Evolutionary conservation across 164 flowering plant species (phyloP).

Genomic region (Paratinospora sagittata): DNA sequence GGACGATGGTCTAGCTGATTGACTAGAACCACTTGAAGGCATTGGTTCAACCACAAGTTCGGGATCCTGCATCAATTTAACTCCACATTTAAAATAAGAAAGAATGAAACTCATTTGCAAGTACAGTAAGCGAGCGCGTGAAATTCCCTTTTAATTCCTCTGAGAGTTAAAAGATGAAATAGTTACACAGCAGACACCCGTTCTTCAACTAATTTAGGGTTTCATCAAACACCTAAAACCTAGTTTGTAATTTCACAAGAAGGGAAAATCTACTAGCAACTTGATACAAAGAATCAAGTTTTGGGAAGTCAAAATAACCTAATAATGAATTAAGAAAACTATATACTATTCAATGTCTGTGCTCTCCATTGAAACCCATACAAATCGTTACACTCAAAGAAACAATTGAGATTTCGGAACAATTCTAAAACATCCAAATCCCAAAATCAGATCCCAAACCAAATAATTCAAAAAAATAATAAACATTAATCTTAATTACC

Average conservation of each 20-base stretch:
- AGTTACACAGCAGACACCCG: neutral
- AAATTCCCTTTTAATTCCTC: too few species aligned
- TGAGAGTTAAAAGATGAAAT: neutral
- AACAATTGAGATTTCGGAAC: neutral
- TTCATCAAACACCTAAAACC: neutral
- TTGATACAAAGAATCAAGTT: neutral
- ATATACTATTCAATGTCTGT: neutral
- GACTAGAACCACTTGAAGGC: slow-evolving; percentile 53
- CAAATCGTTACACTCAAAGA: neutral
- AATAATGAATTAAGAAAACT: neutral
- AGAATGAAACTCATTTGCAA: neutral
- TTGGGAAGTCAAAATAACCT: neutral
- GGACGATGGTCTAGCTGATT: slow-evolving; percentile 48
- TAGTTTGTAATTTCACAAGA: too few species aligned
- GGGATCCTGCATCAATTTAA: slow-evolving; percentile 60
- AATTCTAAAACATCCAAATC: neutral
- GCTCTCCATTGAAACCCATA: neutral
- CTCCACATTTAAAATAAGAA: neutral
- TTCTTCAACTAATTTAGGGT: neutral
- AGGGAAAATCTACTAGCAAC: too few species aligned
- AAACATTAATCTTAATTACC: too few species aligned
- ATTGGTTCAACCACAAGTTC: slow-evolving; percentile 82
- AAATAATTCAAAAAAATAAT: too few species aligned
- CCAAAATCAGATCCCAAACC: too few species aligned
- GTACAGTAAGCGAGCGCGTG: too few species aligned